Evolutionary conservation across 2,329 filamentous ascomycete genomes (phyloP).

Genomic region (Anthostomella pinea): DNA sequence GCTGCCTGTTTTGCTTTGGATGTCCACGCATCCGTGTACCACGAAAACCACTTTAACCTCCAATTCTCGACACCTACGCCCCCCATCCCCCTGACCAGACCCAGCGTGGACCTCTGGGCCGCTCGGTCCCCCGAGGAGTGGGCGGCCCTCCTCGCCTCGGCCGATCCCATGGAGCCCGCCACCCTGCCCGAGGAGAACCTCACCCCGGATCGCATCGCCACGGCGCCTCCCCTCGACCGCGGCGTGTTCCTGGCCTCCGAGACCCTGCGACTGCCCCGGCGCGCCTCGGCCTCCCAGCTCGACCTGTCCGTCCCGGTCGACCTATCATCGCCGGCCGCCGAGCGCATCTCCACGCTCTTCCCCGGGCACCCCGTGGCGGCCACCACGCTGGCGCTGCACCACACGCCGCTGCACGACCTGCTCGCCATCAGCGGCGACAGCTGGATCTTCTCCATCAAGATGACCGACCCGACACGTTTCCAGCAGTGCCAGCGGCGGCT

Average conservation of each 20-base stretch:
- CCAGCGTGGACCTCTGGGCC: constrained; percentile 48
- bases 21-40: constrained; percentile 52
- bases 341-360: constrained; percentile 42
- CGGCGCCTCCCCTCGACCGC: constrained; percentile 25
- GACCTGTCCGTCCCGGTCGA: constrained; percentile 20
- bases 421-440: constrained; percentile 57
- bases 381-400: constrained; percentile 55
- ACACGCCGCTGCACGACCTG: constrained; percentile 57
- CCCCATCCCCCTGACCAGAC: constrained; percentile 47
- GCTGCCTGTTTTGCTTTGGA: constrained; percentile 56
- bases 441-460: constrained; percentile 56
- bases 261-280: constrained; percentile 26
- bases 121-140: constrained; percentile 45
- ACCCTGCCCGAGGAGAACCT: constrained; percentile 34
- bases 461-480: constrained; percentile 43
- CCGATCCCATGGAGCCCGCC: constrained; percentile 20
- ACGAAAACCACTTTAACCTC: constrained; percentile 44
- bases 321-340: constrained; percentile 22
- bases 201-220: constrained; percentile 35
- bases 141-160: constrained; percentile 34
- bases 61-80: constrained; percentile 34
- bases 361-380: constrained; percentile 43
- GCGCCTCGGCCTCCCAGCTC: constrained; percentile 12
- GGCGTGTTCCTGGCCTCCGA: constrained; percentile 30
- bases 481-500: constrained; percentile 46